phyloP scores from a whole-genome alignment of 208 protist species.

The Acanthamoeba royreba region DNA sequence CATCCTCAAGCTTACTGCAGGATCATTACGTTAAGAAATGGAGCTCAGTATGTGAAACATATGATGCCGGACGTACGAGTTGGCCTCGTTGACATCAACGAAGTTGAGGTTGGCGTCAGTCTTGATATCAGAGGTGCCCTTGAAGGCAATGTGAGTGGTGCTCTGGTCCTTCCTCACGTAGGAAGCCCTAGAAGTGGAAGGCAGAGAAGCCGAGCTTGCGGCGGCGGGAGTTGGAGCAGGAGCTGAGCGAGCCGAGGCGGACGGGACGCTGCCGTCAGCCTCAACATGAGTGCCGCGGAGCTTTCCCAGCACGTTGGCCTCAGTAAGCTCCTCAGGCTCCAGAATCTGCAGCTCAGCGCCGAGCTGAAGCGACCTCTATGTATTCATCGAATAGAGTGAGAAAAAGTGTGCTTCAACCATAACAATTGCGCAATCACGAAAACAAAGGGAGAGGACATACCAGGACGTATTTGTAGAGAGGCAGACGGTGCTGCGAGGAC shows the following conservation, averaged over 20 bases:
- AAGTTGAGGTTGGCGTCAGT: neutral
- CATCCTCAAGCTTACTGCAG: neutral
- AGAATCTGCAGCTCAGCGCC: neutral
- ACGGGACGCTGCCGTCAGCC: neutral
- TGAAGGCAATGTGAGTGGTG: neutral
- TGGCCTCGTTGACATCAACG: neutral
- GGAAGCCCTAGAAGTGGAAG: too few relatives aligned
- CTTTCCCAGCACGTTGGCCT: neutral
- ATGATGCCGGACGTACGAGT: neutral
- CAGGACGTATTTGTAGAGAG: conserved; percentile 26
- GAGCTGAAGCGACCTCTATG: neutral
- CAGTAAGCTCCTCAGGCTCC: neutral
- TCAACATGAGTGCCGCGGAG: neutral
- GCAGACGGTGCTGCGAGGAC: conserved; percentile 5
- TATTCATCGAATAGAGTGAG: neutral
- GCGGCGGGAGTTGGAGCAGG: neutral
- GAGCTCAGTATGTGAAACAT: too few relatives aligned
- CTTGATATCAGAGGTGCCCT: neutral
- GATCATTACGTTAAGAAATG: too few relatives aligned
- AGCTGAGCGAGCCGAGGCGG: neutral
- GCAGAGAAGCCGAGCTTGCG: neutral
- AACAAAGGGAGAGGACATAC: neutral
- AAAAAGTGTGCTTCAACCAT: neutral
- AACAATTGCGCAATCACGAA: too few relatives aligned
- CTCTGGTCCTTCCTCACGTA: neutral